A percentile compares a stretch with the other conserved stretches of the same genome.
Conservation (phyloP, 1,284 basidiomycete genomes). For the Neonothopanus nambi region DNA sequence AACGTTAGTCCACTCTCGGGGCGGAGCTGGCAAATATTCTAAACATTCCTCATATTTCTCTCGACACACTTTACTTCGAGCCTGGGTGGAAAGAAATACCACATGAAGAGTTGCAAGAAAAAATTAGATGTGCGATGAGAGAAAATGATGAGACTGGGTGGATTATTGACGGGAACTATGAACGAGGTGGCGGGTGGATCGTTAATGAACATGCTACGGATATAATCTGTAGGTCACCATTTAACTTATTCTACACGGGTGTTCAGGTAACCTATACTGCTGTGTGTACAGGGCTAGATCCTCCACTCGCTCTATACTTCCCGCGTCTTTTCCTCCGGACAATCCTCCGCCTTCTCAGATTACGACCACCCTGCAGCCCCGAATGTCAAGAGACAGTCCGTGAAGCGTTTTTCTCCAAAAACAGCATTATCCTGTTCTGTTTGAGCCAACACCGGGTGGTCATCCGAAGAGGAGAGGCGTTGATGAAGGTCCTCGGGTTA, state of each 20-base stretch:
- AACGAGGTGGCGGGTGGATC: constrained; percentile 28
- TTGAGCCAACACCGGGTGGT: constrained; percentile 40
- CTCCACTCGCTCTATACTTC: constrained; percentile 59
- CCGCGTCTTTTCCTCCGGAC: constrained; percentile 56
- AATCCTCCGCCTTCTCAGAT: constrained; percentile 45
- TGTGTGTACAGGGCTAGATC: constrained; percentile 55
- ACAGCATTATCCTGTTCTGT: constrained; percentile 63
- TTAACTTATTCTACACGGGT: too few species aligned
- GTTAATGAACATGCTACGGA: constrained; percentile 50
- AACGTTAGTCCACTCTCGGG: constrained; percentile 48
- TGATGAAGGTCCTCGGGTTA: constrained; percentile 32
- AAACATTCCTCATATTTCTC: constrained; percentile 40
- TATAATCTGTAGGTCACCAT: constrained; percentile 59
- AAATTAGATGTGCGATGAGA: constrained; percentile 30
- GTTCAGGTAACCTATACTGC: background rate
- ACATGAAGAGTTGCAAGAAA: constrained; percentile 37
- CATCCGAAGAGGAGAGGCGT: constrained; percentile 26
- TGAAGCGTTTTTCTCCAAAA: constrained; percentile 46
- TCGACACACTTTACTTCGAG: constrained; percentile 49
- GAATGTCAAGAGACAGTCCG: constrained; percentile 50
- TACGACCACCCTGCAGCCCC: constrained; percentile 43
- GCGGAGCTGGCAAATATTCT: constrained; percentile 45
- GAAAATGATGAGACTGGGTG: constrained; percentile 39
- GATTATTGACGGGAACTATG: constrained; percentile 53
- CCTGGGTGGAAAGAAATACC: constrained; percentile 45